Percentiles rank a stretch among this genome's conserved stretches.
phyloP scores from a whole-genome alignment of 495 filamentous ascomycete genomes.

The Amniculicola lignicola region DNA sequence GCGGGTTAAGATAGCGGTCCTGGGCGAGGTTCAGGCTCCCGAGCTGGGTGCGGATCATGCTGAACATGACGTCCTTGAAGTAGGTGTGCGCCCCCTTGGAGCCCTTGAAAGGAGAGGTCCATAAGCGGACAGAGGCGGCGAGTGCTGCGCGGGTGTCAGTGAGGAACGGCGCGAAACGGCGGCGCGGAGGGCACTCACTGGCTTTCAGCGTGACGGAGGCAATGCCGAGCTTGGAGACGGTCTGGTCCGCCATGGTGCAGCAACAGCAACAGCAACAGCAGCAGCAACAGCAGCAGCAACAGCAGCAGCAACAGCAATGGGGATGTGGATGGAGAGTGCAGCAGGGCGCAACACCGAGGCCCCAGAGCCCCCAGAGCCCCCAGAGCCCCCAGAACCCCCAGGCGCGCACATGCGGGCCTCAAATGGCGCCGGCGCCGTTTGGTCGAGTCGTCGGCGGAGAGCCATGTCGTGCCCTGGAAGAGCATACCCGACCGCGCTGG shows the following conservation, averaged over 20 bases:
- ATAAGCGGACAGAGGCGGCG: conserved; percentile 23
- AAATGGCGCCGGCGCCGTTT: too few relatives aligned
- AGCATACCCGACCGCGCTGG: too few relatives aligned
- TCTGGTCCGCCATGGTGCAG: conserved; percentile 26
- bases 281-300: too few relatives aligned
- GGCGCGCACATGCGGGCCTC: too few relatives aligned
- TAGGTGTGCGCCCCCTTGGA: conserved; percentile 30
- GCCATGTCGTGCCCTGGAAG: too few relatives aligned
- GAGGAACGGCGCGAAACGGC: background rate
- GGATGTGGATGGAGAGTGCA: too few relatives aligned
- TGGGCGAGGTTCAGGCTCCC: conserved; percentile 31
- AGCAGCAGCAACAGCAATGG: too few relatives aligned
- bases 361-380: too few relatives aligned
- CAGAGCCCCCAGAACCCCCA: too few relatives aligned
- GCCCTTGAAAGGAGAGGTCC: conserved; percentile 33
- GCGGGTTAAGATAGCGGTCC: conserved; percentile 37
- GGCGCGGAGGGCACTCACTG: conserved; percentile 12
- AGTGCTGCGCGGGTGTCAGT: conserved; percentile 21
- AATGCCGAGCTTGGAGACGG: conserved; percentile 28
- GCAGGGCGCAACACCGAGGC: too few relatives aligned
- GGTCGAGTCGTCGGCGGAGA: too few relatives aligned
- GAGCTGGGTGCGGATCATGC: conserved; percentile 35
- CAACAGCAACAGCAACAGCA: too few relatives aligned
- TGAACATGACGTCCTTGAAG: conserved; percentile 42
- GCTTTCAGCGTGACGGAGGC: conserved; percentile 27